phyloP scores from a whole-genome alignment of 768 basidiomycete genomes.

The Suillus fuscotomentosus region DNA sequence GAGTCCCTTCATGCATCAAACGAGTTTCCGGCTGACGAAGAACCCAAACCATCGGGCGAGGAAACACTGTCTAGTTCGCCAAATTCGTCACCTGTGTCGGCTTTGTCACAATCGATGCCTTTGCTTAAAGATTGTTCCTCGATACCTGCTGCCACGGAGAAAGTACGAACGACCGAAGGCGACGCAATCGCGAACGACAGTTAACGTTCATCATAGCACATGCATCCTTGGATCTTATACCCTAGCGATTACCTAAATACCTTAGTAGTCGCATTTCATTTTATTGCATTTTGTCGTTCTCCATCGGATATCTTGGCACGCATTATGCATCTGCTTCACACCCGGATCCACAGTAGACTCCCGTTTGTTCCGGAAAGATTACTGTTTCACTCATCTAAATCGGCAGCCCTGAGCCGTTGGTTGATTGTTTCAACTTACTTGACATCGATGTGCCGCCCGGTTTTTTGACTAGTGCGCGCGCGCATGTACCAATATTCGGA shows the following conservation, averaged over 20 bases:
- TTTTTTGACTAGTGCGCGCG: neutral
- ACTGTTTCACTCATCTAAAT: neutral
- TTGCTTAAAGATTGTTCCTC: neutral
- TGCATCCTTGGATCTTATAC: neutral
- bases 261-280: slow-evolving; percentile 1
- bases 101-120: neutral
- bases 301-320: neutral
- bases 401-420: too few relatives aligned
- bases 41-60: slow-evolving; percentile 13
- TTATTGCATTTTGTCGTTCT: neutral
- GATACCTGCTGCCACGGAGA: neutral
- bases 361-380: neutral
- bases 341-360: neutral
- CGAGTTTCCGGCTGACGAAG: slow-evolving; percentile 23
- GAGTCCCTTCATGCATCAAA: slow-evolving; percentile 26
- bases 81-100: slow-evolving; percentile 12
- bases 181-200: neutral
- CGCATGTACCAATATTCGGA: neutral
- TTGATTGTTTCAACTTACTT: neutral
- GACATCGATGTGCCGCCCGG: neutral
- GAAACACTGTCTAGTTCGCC: slow-evolving; percentile 7
- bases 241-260: neutral
- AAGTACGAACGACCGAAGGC: neutral
- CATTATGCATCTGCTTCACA: neutral
- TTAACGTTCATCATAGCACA: neutral